Evolutionary conservation across 306 rosid species (phyloP), one percentile per base, ranked within the genome.

Genomic region (Arachis stenosperma): DNA sequence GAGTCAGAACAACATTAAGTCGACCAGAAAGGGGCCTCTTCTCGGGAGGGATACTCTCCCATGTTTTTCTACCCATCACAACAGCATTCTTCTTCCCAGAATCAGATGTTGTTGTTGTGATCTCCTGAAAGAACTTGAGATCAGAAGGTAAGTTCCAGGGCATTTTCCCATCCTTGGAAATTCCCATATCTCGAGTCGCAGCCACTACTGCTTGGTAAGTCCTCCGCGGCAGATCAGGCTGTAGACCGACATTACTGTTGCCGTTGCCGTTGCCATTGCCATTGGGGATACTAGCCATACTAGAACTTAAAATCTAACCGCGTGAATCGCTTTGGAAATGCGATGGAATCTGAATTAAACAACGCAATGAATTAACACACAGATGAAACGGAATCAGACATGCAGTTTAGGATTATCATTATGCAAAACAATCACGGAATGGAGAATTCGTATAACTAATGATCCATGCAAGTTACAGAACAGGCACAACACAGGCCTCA

Each of bases 21-120:
- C 96, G 90, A 53, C 98, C 97, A 11, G 93, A 83, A 54, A 90
- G 84, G 50, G 98, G 99, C 55, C 89, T 92, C 11, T 56, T 44
- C 67, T 88, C 90, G 12, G 71, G 77, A 33, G 88, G 90, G 75
- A 91, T 90, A 52, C 89, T 73, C 88, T 95, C 99, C 97, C 97
- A 95, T 69, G 99, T 78, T 79, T 88, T 91, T 68, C 99, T 86
- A 69, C 97, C 99, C 99, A 95, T 95, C 59, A 95, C 65, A 84
- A 95, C 67, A 0, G 97, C 99, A 82, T 95, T 95, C 84, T 86
- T 91, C 79, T 87, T 95, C 40, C 84, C 96, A 0, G 92, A 74
- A 84, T 95, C 97, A 36, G 96, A 83, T 46, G 97, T 85, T 33
- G 58, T 78, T 6, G 67, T 56, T 50, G 97, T 95, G 79, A 91